Percentiles rank a stretch among this genome's conserved stretches.
phyloP scores from a whole-genome alignment of 441 rosid genomes.

The Erodium moschatum region DNA sequence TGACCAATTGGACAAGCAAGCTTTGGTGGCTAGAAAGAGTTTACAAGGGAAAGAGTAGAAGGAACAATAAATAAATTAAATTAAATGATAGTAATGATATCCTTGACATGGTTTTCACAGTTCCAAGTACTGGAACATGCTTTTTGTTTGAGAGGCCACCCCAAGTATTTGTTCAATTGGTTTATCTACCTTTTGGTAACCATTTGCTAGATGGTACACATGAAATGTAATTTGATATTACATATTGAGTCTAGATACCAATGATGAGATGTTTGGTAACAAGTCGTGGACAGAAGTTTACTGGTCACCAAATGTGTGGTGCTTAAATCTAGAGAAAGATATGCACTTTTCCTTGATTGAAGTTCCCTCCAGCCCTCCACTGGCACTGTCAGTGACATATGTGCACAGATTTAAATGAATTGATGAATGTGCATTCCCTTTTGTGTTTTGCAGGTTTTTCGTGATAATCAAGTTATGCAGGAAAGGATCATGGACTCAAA shows the following conservation, averaged over 20 bases:
- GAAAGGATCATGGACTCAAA: conserved; percentile 98
- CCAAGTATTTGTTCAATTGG: not conserved
- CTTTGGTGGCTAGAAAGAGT: too few species aligned
- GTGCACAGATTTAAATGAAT: not conserved
- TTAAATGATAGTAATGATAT: not conserved
- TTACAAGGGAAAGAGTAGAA: not conserved
- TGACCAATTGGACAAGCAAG: too few species aligned
- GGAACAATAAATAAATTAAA: not conserved
- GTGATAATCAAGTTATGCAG: conserved; percentile 78
- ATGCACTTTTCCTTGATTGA: not conserved
- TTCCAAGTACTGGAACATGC: not conserved
- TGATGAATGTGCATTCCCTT: not conserved
- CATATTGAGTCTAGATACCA: not conserved
- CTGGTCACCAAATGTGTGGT: not conserved
- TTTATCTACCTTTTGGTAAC: not conserved
- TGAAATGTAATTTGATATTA: not conserved
- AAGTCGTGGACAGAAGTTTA: not conserved
- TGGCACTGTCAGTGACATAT: not conserved
- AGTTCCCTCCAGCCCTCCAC: not conserved
- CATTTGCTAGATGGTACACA: not conserved
- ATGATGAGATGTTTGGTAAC: not conserved
- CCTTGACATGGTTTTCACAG: not conserved
- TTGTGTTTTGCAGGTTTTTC: conserved; percentile 56
- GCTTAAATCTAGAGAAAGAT: not conserved
- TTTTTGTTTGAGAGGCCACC: not conserved